Evolutionary conservation across 148 eudicot species (phyloP), one percentile per base, ranked within the genome.

Genomic region (Amaranthus hypochondriacus): DNA sequence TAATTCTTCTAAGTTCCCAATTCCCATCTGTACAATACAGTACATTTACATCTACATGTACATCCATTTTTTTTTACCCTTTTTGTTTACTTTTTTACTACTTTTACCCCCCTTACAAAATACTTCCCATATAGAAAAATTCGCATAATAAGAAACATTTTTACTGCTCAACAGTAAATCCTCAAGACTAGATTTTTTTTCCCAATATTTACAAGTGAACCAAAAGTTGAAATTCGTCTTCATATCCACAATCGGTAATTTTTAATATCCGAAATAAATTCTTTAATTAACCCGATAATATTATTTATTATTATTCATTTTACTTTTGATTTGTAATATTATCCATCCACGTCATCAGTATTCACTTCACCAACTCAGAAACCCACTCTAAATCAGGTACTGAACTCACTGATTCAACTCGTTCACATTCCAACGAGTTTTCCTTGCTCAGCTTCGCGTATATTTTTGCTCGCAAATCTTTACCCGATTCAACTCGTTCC

Each of bases 401-500:
- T 3, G 78, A 28, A 42, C 65, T 60, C 15, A 6, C 83, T 43
- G 84, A 68, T 42, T 86, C 92, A 51, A 61, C 82, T 60, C 89
- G 79, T 61, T 54, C 79, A 28, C 62, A 0, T 13, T 61, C 79
- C 14, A 89, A 53, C 63, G 89, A 85, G 88, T 89, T 92, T 71
- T 92, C 95, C 77, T 72, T 73, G 52, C 90, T 80, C 64, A 92
- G 80, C 71, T 86, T 90, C n/a, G 76, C 88, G 64, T 88, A 88
- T 1, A 90, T 87, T 72, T 63, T 79, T 1, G 87, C 96, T 9
- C 96, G 70, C 2, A 90, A 68, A 44, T 76, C 86, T 43, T 72
- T 87, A 43, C 90, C 97, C 2, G 90, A 86, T 77, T 89, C 92
- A 5, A 90, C 91, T 13, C 95, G 62, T 78, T 92, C 97, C 92